A percentile compares a stretch with the other conserved stretches of the same genome.
phyloP scores from a whole-genome alignment of 306 rosid genomes.

The Acacia confusa region DNA sequence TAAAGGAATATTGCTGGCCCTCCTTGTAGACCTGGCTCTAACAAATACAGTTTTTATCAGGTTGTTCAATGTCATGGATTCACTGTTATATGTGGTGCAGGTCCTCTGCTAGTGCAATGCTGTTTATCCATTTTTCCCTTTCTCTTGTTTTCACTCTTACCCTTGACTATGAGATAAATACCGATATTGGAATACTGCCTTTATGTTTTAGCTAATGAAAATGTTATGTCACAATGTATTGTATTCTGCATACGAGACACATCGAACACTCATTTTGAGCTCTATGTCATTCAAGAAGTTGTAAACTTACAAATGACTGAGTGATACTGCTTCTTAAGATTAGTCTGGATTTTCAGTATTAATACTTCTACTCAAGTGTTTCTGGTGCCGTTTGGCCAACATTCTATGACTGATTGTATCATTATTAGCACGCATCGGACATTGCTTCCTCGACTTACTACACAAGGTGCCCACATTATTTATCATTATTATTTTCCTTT shows the following conservation, averaged over 20 bases:
- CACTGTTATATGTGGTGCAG: slow-evolving; percentile 34
- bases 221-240: not conserved
- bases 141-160: not conserved
- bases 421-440: not conserved
- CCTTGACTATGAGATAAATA: slow-evolving; percentile 35
- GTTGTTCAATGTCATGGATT: not conserved
- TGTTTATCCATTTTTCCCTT: slow-evolving; percentile 12
- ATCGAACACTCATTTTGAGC: not conserved
- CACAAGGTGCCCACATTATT: not conserved
- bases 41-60: slow-evolving; percentile 18
- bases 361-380: not conserved
- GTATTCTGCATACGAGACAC: not conserved
- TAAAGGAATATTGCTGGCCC: slow-evolving; percentile 15
- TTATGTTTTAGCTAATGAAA: slow-evolving; percentile 20
- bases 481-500: not conserved
- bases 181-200: slow-evolving; percentile 41
- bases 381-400: not conserved
- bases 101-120: slow-evolving; percentile 33
- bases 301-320: not conserved
- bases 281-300: not conserved
- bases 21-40: slow-evolving; percentile 8
- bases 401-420: not conserved
- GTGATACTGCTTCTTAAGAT: not conserved
- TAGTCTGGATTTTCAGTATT: not conserved
- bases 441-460: not conserved